Evolutionary conservation across 2,329 filamentous ascomycete genomes (phyloP).

Genomic region (Botryosphaeria dothidea): DNA sequence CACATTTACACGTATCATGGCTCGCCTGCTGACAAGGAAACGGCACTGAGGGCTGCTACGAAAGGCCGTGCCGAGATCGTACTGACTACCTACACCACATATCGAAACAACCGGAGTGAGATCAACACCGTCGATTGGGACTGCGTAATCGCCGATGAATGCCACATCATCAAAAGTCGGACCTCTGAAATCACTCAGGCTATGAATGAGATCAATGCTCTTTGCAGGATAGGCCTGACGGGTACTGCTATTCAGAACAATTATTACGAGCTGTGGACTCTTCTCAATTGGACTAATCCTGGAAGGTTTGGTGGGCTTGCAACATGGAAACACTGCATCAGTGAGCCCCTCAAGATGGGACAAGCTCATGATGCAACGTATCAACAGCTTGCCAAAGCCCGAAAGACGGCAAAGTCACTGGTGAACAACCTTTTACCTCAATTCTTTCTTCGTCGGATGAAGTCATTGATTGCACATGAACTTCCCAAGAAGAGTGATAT

Average conservation of each 20-base stretch:
- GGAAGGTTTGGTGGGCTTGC: conserved; percentile 66
- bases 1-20: conserved; percentile 82
- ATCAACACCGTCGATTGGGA: conserved; percentile 92
- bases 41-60: conserved; percentile 69
- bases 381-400: conserved; percentile 75
- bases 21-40: conserved; percentile 60
- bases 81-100: conserved; percentile 93
- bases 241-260: conserved; percentile 98
- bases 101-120: conserved; percentile 70
- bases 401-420: conserved; percentile 80
- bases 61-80: conserved; percentile 83
- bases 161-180: conserved; percentile 82
- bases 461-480: conserved; percentile 86
- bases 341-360: conserved; percentile 77
- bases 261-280: conserved; percentile 94
- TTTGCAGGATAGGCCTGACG: conserved; percentile 90
- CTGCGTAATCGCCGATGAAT: conserved; percentile 91
- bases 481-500: conserved; percentile 92
- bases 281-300: conserved; percentile 95
- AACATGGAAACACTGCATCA: conserved; percentile 79
- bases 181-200: conserved; percentile 76
- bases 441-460: conserved; percentile 91
- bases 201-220: conserved; percentile 86
- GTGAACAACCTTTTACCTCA: conserved; percentile 83
- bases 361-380: conserved; percentile 91